Evolutionary conservation across 1,284 basidiomycete genomes (phyloP).

Genomic region (Ganoderma resinaceum): DNA sequence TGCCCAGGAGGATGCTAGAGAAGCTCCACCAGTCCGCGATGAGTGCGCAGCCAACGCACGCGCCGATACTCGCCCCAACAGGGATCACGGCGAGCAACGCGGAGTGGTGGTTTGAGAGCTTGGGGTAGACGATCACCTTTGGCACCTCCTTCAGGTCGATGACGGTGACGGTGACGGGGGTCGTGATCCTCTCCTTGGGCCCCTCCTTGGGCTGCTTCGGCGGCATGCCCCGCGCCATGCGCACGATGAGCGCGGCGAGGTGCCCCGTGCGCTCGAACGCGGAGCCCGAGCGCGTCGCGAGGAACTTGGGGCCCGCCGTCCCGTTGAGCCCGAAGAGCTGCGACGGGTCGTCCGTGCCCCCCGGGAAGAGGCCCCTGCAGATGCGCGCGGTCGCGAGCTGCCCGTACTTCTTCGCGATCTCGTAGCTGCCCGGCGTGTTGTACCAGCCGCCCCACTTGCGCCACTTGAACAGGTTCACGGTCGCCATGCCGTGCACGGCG

Average conservation of each 20-base stretch:
- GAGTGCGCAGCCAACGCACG: conserved; percentile 26
- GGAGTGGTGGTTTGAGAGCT: conserved; percentile 2
- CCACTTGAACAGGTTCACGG: conserved; percentile 25
- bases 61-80: conserved; percentile 24
- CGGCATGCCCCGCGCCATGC: conserved; percentile 13
- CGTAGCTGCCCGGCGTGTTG: conserved; percentile 29
- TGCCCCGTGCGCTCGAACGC: conserved; percentile 23
- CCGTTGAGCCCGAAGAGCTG: conserved; percentile 31
- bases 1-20: conserved; percentile 25
- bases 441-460: conserved; percentile 30
- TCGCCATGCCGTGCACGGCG: conserved; percentile 30
- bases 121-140: neutral
- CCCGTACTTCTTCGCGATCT: conserved; percentile 31
- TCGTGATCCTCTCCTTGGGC: conserved; percentile 11
- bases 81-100: conserved; percentile 21
- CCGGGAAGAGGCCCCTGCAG: conserved; percentile 32
- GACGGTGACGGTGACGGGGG: conserved; percentile 20
- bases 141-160: conserved; percentile 22
- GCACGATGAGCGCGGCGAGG: conserved; percentile 28
- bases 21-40: conserved; percentile 31
- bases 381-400: conserved; percentile 30
- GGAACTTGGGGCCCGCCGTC: conserved; percentile 22
- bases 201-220: neutral
- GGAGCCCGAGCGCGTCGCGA: conserved; percentile 31
- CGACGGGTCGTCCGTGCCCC: conserved; percentile 27